Conservation (phyloP, 2,329 filamentous ascomycete genomes). For the Calcarisporium arbuscula region DNA sequence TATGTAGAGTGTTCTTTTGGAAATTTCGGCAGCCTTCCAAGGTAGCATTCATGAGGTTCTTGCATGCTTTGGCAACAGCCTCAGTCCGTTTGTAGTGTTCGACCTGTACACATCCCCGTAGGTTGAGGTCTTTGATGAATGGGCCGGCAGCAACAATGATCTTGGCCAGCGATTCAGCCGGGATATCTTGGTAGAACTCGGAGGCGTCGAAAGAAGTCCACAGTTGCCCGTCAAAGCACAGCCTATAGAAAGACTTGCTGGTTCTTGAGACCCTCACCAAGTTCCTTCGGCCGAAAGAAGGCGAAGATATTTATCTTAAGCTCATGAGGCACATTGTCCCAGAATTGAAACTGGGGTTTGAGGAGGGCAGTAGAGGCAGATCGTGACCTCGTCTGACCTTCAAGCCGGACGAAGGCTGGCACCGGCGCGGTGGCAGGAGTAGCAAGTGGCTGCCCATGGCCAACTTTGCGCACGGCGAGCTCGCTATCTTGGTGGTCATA, state of each 20-base stretch:
- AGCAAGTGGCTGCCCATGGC: conserved; percentile 35
- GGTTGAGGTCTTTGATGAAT: conserved; percentile 84
- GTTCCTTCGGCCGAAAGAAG: conserved; percentile 71
- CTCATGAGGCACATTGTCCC: conserved; percentile 76
- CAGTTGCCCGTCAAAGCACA: conserved; percentile 91
- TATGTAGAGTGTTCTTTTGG: conserved; percentile 69
- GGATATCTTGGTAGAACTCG: conserved; percentile 81
- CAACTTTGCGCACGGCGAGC: conserved; percentile 50
- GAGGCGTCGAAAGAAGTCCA: conserved; percentile 83
- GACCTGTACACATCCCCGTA: conserved; percentile 86
- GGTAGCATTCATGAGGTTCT: conserved; percentile 79
- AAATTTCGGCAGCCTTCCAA: conserved; percentile 88
- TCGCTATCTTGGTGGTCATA: conserved; percentile 38
- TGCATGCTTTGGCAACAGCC: conserved; percentile 75
- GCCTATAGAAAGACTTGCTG: conserved; percentile 69
- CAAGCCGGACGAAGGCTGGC: conserved; percentile 50
- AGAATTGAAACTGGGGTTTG: conserved; percentile 56
- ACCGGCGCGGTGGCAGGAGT: conserved; percentile 49
- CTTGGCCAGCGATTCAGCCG: conserved; percentile 73
- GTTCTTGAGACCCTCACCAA: conserved; percentile 73
- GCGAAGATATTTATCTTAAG: conserved; percentile 71
- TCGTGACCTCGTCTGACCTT: conserved; percentile 14
- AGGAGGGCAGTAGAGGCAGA: conserved; percentile 12
- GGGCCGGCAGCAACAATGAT: conserved; percentile 82
- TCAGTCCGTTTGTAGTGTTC: conserved; percentile 73